A percentile compares a stretch with the other conserved stretches of the same genome.
Conservation (phyloP, 192 early-diverging fungal genomes). For the Mortierella alpina region DNA sequence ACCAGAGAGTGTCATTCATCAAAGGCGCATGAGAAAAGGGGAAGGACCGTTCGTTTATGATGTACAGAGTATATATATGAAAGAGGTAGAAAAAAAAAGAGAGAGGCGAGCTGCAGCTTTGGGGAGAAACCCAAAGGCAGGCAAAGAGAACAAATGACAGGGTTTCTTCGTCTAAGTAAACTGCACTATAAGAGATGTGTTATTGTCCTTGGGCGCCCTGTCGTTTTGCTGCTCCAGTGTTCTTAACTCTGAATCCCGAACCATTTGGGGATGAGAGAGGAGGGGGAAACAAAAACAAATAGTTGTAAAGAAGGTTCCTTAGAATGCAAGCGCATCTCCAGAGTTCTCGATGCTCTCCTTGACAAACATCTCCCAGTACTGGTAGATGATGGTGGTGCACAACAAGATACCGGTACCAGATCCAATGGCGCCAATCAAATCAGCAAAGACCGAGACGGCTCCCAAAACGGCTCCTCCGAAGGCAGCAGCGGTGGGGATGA, state of each 20-base stretch:
- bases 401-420: constrained; percentile 99
- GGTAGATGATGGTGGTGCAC: constrained; percentile 99
- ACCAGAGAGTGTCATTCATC: no score
- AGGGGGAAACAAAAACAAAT: not conserved
- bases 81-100: constrained; percentile 5
- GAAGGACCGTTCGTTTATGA: constrained; percentile 18
- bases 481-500: constrained; percentile 97
- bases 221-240: no score
- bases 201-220: no score
- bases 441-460: constrained; percentile 93
- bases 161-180: no score
- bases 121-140: not conserved
- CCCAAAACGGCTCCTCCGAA: constrained; percentile 98
- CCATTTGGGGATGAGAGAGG: not conserved
- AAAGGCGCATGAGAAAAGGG: not conserved
- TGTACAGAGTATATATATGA: constrained; percentile 20
- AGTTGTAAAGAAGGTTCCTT: constrained; percentile 3
- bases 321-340: constrained; percentile 52
- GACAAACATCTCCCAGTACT: constrained; percentile 98
- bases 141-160: not conserved
- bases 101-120: no score
- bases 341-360: constrained; percentile 86
- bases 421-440: constrained; percentile 98
- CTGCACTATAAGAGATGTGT: no score
- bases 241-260: no score